Conservation (phyloP, 495 filamentous ascomycete genomes). For the Talaromyces stipitatus region DNA sequence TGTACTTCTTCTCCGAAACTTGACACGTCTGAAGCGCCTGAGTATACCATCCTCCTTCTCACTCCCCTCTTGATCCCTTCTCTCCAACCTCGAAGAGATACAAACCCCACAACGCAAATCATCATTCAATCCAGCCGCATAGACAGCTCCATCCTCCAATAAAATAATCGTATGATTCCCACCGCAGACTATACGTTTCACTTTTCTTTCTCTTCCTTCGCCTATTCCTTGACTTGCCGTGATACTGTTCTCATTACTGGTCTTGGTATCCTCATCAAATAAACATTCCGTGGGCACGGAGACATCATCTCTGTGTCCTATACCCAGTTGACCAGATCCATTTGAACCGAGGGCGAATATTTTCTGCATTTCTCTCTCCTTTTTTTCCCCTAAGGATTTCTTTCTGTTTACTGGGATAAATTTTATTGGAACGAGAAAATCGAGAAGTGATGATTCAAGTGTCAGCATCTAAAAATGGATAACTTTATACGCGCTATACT, state of each 20-base stretch:
- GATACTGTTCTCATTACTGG: neutral
- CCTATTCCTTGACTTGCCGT: neutral
- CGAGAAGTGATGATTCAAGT: no score
- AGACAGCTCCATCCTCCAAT: slow-evolving; percentile 46
- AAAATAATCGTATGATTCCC: slow-evolving; percentile 85
- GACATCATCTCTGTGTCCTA: slow-evolving; percentile 68
- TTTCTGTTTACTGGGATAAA: no score
- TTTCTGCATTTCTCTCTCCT: slow-evolving; percentile 16
- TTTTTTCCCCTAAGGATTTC: neutral
- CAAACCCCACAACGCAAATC: slow-evolving; percentile 37
- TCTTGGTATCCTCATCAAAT: slow-evolving; percentile 23
- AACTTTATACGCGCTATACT: no score
- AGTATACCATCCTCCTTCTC: slow-evolving; percentile 3
- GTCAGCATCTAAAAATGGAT: no score
- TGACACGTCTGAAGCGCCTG: slow-evolving; percentile 20
- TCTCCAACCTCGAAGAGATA: no score
- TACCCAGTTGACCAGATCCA: slow-evolving; percentile 76
- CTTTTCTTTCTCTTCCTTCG: slow-evolving; percentile 7
- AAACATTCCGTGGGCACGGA: slow-evolving; percentile 56
- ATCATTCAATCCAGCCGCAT: slow-evolving; percentile 52
- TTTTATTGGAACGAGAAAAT: no score
- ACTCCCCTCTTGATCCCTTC: neutral
- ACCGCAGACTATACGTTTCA: slow-evolving; percentile 53
- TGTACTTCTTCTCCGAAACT: slow-evolving; percentile 7
- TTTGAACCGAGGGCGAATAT: slow-evolving; percentile 90